Percentiles rank a stretch among this genome's conserved stretches.
These are phyloP conservation scores for Angomonas ambiguus DNA, from an alignment of 208 protist species.

Conservation along the genomic window DNA sequence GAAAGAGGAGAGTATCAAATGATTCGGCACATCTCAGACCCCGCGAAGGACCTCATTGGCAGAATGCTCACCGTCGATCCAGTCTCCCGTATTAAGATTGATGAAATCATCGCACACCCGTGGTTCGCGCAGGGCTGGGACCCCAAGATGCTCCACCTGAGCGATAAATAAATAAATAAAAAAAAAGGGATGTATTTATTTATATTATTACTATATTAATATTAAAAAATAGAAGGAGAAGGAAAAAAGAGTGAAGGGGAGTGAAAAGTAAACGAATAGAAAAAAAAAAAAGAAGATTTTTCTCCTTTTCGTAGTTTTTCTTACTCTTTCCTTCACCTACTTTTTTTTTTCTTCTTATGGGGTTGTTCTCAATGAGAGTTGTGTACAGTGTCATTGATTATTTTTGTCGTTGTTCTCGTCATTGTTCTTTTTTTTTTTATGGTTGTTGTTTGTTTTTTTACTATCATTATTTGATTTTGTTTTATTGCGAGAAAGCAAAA, in stretches of 20 bases:
- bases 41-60: constrained; percentile 60
- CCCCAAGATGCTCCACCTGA: constrained; percentile 24
- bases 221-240: constrained; percentile 10
- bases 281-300: background rate
- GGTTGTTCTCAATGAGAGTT: too few species aligned
- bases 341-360: background rate
- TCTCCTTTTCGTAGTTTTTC: background rate
- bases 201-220: background rate
- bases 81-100: constrained; percentile 77
- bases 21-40: constrained; percentile 68
- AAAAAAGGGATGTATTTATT: background rate
- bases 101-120: constrained; percentile 80
- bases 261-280: constrained; percentile 2
- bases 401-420: too few species aligned
- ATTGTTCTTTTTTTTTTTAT: constrained; percentile 26
- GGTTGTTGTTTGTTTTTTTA: constrained; percentile 12
- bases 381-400: constrained; percentile 13
- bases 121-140: constrained; percentile 89
- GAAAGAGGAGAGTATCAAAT: constrained; percentile 87
- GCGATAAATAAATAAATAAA: background rate
- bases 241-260: background rate
- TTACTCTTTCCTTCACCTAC: constrained; percentile 14
- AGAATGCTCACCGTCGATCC: constrained; percentile 87
- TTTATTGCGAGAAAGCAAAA: background rate
- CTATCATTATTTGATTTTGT: constrained; percentile 2